These are phyloP conservation scores for Microascus cirrosus DNA, from an alignment of 2,329 filamentous ascomycete species.

Conservation along the genomic window DNA sequence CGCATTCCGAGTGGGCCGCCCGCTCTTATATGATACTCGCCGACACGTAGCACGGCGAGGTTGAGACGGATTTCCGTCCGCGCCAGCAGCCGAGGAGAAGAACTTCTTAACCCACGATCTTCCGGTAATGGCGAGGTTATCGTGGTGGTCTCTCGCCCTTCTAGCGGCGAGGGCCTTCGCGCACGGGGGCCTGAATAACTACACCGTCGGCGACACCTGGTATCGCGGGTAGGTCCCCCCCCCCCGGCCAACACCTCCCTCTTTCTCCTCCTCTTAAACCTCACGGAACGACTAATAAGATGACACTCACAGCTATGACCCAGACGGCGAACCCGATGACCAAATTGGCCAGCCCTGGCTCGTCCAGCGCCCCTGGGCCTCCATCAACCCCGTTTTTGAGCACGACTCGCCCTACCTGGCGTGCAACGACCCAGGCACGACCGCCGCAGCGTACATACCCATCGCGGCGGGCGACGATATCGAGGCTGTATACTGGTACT, in stretches of 20 bases:
- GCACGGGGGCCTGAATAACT: conserved; percentile 4
- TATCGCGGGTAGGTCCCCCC: conserved; percentile 3
- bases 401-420: conserved; percentile 25
- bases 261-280: neutral
- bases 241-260: neutral
- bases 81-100: neutral
- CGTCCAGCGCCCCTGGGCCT: conserved; percentile 11
- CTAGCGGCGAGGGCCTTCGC: neutral
- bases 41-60: neutral
- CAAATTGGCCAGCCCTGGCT: conserved; percentile 2
- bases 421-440: conserved; percentile 31
- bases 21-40: neutral
- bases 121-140: neutral
- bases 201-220: conserved; percentile 4
- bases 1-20: too few species aligned
- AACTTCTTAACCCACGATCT: neutral
- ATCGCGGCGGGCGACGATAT: conserved; percentile 32
- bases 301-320: neutral
- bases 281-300: neutral
- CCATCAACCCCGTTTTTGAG: conserved; percentile 33
- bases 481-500: conserved; percentile 38
- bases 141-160: neutral
- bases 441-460: conserved; percentile 24
- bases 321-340: neutral
- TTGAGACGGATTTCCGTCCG: neutral